phyloP scores from a whole-genome alignment of 805 yeast genomes.

The Scheffersomyces spartinae region DNA sequence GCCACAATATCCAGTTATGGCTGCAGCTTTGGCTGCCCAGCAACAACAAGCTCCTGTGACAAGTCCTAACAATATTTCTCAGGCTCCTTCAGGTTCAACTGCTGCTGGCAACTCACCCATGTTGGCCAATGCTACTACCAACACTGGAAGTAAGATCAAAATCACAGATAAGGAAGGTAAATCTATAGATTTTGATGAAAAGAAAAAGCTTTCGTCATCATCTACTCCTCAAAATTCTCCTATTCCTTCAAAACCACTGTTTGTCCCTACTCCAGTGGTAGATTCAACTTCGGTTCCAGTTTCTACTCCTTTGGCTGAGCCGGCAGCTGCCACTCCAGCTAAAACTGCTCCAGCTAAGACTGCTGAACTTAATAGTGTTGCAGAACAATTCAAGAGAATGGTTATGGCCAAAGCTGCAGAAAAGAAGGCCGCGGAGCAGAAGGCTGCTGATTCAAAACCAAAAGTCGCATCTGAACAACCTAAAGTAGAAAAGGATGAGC shows the following conservation, averaged over 20 bases:
- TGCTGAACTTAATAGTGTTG: constrained; percentile 9
- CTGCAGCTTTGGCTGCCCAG: too few relatives aligned
- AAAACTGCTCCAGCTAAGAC: constrained; percentile 6
- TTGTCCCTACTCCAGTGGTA: constrained; percentile 6
- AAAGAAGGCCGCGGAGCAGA: constrained; percentile 6
- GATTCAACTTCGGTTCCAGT: constrained; percentile 5
- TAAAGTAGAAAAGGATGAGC: constrained; percentile 5
- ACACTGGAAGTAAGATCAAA: constrained; percentile 16
- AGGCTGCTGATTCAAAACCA: too few relatives aligned
- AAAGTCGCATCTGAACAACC: constrained; percentile 7
- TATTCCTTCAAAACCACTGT: constrained; percentile 1
- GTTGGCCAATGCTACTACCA: constrained; percentile 2
- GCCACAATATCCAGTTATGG: too few relatives aligned
- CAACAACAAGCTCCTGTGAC: too few relatives aligned
- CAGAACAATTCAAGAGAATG: constrained; percentile 27
- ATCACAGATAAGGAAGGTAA: constrained; percentile 33
- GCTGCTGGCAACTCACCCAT: constrained; percentile 2
- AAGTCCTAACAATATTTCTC: too few relatives aligned
- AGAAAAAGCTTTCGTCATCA: constrained; percentile 19
- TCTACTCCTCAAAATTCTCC: constrained; percentile 23
- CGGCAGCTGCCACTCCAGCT: constrained; percentile 5
- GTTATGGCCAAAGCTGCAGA: constrained; percentile 17
- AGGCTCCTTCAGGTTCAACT: constrained; percentile 3
- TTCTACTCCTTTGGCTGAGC: constrained; percentile 4
- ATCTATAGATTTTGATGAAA: constrained; percentile 30